Base-by-base conservation (phyloP, 805 yeast species). In the Metschnikowia kofuensis region DNA sequence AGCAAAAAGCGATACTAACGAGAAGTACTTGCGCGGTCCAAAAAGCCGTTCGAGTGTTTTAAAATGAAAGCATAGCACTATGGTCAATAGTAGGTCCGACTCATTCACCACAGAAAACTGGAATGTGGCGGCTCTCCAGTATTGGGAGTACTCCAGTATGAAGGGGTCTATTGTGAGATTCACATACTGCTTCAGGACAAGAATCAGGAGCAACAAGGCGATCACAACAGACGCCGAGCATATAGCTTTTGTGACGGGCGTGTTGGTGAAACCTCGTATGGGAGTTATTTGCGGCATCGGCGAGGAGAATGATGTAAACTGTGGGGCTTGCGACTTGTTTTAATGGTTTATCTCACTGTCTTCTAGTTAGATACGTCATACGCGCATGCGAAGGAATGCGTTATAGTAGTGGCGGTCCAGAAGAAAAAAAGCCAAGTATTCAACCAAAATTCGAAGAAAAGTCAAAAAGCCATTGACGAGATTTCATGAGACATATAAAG, bases 21-120 rank as follows among this genome's bases (percentile, higher is more conserved):
- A 74, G 10, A 79, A 54, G 54, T 80, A 80, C 55, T 79, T 80
- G 41, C 75, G 63, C 11, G 83, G 74, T 1, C 88, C 88, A 58
- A 75, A 75, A 42, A 78, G 63, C 44, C 88, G 61, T 63, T 84
- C 89, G 44, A 84, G 53, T 37, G 72, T 75, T 60, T 83, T 80
- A 56, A 76, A 75, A 43, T 77, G 77, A 49, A 79, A 72, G 72
- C 80, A 61, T 36, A 83, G 57, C 12, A 78, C 61, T 10, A 75
- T 59, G 2, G 74, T 59, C 2, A 81, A 54, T 16, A 79, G 48
- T 49, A 75, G 79, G 62, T 84, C 87, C 6, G 84, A 75, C 59
- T 82, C 87, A 58, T 80, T 82, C 39, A 79, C 69, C 44, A 79
- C 78, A n/a, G 78, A 68, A 11, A 78, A 28, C 58, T 82, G 88